Evolutionary conservation across 495 filamentous ascomycete genomes (phyloP), one percentile per base, ranked within the genome.

Genomic region (Haplographium delicatum): DNA sequence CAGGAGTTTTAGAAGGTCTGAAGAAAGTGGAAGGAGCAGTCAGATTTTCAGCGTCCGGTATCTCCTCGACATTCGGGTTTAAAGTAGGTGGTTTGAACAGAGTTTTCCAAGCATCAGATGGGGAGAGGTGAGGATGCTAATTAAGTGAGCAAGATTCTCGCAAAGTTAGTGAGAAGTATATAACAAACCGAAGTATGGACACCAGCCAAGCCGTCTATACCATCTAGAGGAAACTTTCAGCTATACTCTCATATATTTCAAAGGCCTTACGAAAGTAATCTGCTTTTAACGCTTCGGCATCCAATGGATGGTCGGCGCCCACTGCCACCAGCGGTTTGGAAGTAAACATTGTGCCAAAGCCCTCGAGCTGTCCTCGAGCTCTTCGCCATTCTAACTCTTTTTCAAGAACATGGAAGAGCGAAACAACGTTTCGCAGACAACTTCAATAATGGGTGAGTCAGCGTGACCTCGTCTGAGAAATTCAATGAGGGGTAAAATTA

Each of bases 401-500:
- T 54, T 95, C 89, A 55, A 99, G 79, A 55, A 91, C 83, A 60
- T 96, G 85, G 70, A 97, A 97, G 66, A 96, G 76, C 20, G 89
- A 85, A 46, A 97, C 79, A 40, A 87, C 83, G 72, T 99, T 99
- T 15, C 85, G 82, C 34, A 96, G 75, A 63, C 89, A 95, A 64
- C 87, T 91, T 56, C 15, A 35, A 47, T n/a, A n/a, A n/a, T n/a
- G n/a, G n/a, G n/a, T n/a, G n/a, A n/a, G n/a, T n/a, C n/a, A n/a
- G n/a, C n/a, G n/a, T n/a, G n/a, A n/a, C n/a, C n/a, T n/a, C n/a
- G n/a, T n/a, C n/a, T n/a, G n/a, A n/a, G n/a, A n/a, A n/a, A n/a
- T n/a, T n/a, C n/a, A n/a, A n/a, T 30, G 15, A 5, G 1, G n/a
- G 23, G 8, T 4, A 24, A 5, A 16, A 30, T 58, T 65, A 85